Evolutionary conservation across 441 rosid species (phyloP), one percentile per base, ranked within the genome.

Genomic region (Erodium texanum): DNA sequence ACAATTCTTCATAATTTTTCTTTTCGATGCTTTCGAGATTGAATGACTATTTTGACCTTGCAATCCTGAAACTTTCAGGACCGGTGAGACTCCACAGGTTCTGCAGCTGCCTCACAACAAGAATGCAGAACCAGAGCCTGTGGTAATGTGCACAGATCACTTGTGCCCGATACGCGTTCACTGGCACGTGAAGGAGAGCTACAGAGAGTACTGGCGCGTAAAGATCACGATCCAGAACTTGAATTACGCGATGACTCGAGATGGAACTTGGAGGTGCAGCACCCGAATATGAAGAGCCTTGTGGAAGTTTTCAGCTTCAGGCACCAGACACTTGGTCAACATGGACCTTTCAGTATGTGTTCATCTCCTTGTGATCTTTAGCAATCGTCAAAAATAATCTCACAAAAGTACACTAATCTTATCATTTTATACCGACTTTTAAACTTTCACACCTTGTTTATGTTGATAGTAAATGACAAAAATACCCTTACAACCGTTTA

Each of bases 161-260:
- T 84, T 83, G 92, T 93, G 98, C 76, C 97, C 96, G 0, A 77
- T 89, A 12, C 74, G 79, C 29, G 84, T 91, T 10, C 98, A 91
- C 64, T 93, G 98, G 98, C 98, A 93, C 56, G 84, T 93, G 11
- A 93, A 91, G 73, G 83, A 83, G 63, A 89, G 84, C 73, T 93
- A 93, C 75, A 85, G 63, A 70, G 79, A 81, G 54, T 87, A 86
- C 27, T 90, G 98, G 98, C 71, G 95, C 56, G 95, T 85, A 48
- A 91, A 91, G 75, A 78, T 89, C 65, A 89, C 92, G 4, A 76
- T 89, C 52, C 83, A 86, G 2, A 91, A 89, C 72, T 54, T 78
- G 7, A 88, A 90, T 65, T 71, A 78, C 24, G 73, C 84, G 71
- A 84, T 75, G 65, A 90, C 67, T 71, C 94, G 0, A 64, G 74